These are phyloP conservation scores for Fusarium scirpi DNA, from an alignment of 2,329 filamentous ascomycete species.

Conservation along the genomic window DNA sequence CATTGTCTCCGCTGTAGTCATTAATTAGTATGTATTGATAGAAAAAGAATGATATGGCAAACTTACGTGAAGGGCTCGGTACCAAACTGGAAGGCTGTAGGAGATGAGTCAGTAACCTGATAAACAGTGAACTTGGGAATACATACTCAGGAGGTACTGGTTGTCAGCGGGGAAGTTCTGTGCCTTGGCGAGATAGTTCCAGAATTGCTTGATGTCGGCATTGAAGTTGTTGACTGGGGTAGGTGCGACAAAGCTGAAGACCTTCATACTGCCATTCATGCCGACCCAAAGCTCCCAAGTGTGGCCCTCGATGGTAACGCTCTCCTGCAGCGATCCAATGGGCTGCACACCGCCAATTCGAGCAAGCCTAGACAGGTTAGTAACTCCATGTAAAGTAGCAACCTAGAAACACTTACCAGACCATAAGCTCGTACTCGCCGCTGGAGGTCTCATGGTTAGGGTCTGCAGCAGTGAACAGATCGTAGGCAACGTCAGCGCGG, in stretches of 20 bases:
- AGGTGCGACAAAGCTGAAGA: slow-evolving; percentile 16
- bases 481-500: slow-evolving; percentile 13
- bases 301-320: slow-evolving; percentile 6
- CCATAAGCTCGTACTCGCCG: slow-evolving; percentile 20
- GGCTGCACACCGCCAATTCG: slow-evolving; percentile 5
- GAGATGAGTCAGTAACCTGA: not conserved
- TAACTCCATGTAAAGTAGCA: not conserved
- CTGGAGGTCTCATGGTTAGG: slow-evolving; percentile 8
- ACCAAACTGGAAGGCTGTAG: slow-evolving; percentile 15
- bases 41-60: no score
- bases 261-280: slow-evolving; percentile 23
- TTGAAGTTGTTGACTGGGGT: slow-evolving; percentile 18
- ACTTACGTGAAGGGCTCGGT: slow-evolving; percentile 19
- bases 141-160: slow-evolving; percentile 25
- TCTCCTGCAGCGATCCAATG: not conserved
- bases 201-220: slow-evolving; percentile 26
- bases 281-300: slow-evolving; percentile 18
- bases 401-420: not conserved
- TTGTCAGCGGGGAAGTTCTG: slow-evolving; percentile 1
- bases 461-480: slow-evolving; percentile 17
- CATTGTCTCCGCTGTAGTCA: not conserved
- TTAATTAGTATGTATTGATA: not conserved
- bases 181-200: slow-evolving; percentile 4
- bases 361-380: slow-evolving; percentile 9
- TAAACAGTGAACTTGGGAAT: no score